Conservation (phyloP, 1,284 basidiomycete genomes). For the Austropuccinia psidii region DNA sequence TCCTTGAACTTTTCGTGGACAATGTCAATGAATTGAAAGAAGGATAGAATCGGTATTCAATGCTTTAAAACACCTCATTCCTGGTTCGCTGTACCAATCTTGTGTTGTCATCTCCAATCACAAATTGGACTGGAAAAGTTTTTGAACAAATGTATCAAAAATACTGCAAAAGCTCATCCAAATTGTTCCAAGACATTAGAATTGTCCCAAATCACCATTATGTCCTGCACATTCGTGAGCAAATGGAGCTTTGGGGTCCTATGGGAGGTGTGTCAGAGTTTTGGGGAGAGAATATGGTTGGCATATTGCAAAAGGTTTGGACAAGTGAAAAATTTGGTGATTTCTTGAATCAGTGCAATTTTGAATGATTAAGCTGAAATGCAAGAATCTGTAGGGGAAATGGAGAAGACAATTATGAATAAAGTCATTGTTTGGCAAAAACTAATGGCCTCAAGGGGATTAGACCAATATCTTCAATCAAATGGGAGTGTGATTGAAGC, state of each 20-base stretch:
- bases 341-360: too few species aligned
- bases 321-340: too few species aligned
- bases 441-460: too few species aligned
- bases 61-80: conserved; percentile 1
- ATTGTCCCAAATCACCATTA: conserved; percentile 22
- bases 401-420: too few species aligned
- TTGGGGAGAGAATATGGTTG: too few species aligned
- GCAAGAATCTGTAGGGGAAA: too few species aligned
- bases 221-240: neutral
- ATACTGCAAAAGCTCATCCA: neutral
- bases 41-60: neutral
- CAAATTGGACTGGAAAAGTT: neutral
- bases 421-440: too few species aligned
- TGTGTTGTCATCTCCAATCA: neutral
- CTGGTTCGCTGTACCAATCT: neutral
- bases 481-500: too few species aligned
- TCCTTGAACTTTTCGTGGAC: conserved; percentile 7
- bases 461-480: too few species aligned
- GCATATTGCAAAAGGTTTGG: too few species aligned
- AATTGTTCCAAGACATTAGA: neutral
- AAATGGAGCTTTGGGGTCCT: neutral
- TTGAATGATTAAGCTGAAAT: too few species aligned
- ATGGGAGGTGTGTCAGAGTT: too few species aligned
- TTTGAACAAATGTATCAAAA: conserved; percentile 21
- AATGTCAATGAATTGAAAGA: neutral